phyloP scores from a whole-genome alignment of 306 rosid genomes.

The Cucumis melo region DNA sequence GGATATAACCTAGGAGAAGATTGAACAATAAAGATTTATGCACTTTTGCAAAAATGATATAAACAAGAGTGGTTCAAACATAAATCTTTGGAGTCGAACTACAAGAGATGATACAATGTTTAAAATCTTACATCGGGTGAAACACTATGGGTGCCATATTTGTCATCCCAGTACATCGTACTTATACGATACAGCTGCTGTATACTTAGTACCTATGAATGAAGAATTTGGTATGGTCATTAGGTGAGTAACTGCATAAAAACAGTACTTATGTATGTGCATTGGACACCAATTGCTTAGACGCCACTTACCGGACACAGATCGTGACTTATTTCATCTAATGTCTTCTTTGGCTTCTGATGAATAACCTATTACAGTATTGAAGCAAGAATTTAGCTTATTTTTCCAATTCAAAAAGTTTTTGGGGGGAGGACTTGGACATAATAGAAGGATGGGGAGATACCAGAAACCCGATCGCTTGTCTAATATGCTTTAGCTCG shows the following conservation, averaged over 20 bases:
- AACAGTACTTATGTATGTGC: neutral
- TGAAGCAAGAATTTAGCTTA: neutral
- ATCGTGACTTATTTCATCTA: conserved; percentile 88
- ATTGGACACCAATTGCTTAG: neutral
- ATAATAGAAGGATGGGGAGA: neutral
- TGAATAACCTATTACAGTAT: conserved; percentile 67
- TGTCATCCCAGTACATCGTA: conserved; percentile 99
- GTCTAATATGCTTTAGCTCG: conserved; percentile 95
- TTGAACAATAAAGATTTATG: neutral
- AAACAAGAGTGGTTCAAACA: neutral
- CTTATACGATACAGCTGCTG: conserved; percentile 96
- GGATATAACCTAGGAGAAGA: conserved; percentile 47
- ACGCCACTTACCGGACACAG: conserved; percentile 77
- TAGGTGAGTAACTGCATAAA: neutral
- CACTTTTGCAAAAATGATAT: neutral
- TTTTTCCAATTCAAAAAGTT: neutral
- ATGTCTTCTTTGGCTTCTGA: conserved; percentile 90
- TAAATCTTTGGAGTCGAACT: neutral
- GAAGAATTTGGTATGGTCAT: conserved; percentile 5
- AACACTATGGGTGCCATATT: conserved; percentile 95
- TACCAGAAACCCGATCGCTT: conserved; percentile 83
- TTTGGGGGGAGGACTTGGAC: neutral
- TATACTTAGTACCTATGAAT: conserved; percentile 77
- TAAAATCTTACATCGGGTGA: conserved; percentile 69
- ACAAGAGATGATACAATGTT: neutral